phyloP scores from a whole-genome alignment of 2,329 filamentous ascomycete species.

The Ambrosiella cleistominuta region DNA sequence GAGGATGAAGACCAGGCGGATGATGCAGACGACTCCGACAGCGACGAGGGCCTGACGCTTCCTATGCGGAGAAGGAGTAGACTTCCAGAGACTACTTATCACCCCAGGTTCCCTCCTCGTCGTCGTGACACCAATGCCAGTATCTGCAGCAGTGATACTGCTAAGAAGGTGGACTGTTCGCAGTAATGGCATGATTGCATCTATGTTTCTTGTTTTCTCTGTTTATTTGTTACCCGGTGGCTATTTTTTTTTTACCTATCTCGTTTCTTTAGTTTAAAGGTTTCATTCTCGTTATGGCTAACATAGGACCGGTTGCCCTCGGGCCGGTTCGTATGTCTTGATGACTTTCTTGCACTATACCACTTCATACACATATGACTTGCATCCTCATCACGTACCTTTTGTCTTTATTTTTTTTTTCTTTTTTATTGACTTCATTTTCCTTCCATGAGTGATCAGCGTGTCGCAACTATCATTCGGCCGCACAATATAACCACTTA shows the following conservation, averaged over 20 bases:
- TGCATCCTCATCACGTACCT: neutral
- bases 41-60: conserved; percentile 14
- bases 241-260: neutral
- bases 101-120: conserved; percentile 7
- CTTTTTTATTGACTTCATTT: neutral
- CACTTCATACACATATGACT: neutral
- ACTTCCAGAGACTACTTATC: conserved; percentile 2
- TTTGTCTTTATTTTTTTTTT: neutral
- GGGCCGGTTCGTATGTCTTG: no score
- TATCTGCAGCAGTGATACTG: conserved; percentile 13
- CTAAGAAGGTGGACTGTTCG: conserved; percentile 12
- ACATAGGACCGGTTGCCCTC: neutral
- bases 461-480: no score
- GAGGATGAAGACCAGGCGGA: conserved; percentile 10
- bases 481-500: no score
- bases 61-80: conserved; percentile 11
- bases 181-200: neutral
- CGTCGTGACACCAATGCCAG: conserved; percentile 13
- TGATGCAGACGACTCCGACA: conserved; percentile 13
- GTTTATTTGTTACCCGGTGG: neutral
- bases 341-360: no score
- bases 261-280: neutral
- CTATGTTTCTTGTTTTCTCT: neutral
- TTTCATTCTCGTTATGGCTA: neutral
- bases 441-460: no score